Evolutionary conservation across 2,329 filamentous ascomycete genomes (phyloP).

Genomic region (Neonectria faginata): DNA sequence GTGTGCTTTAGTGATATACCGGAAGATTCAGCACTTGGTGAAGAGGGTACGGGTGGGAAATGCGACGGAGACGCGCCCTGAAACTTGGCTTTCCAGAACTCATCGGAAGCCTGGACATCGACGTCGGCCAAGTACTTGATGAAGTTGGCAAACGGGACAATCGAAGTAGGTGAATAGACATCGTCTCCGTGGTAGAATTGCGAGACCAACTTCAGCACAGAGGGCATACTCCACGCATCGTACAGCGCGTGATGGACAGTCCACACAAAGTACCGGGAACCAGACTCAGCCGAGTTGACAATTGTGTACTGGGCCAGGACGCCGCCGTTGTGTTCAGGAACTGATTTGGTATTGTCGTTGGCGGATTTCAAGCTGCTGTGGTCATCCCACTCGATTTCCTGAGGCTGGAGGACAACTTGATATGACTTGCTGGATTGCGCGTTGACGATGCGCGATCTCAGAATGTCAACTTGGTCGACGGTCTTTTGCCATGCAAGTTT

Average conservation of each 20-base stretch:
- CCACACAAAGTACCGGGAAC: conserved; percentile 33
- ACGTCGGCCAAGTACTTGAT: conserved; percentile 26
- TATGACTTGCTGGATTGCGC: conserved; percentile 31
- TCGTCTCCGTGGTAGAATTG: conserved; percentile 21
- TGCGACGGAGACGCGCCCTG: conserved; percentile 22
- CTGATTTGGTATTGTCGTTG: neutral
- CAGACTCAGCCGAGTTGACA: neutral
- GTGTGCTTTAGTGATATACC: neutral
- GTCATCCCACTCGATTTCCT: conserved; percentile 27
- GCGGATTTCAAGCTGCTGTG: conserved; percentile 13
- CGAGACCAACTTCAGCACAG: conserved; percentile 25
- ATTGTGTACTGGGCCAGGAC: conserved; percentile 25
- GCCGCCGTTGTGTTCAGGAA: conserved; percentile 35
- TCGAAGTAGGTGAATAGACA: accelerated
- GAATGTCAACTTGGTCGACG: conserved; percentile 34
- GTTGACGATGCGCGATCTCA: conserved; percentile 43
- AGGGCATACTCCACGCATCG: conserved; percentile 41
- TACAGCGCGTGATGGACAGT: conserved; percentile 38
- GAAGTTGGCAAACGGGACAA: conserved; percentile 31
- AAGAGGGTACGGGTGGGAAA: conserved; percentile 19
- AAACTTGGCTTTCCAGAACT: conserved; percentile 31
- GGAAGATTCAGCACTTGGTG: neutral
- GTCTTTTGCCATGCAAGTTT: conserved; percentile 40
- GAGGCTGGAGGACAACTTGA: conserved; percentile 32
- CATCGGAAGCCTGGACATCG: conserved; percentile 24